Evolutionary conservation across 345 rosid genomes (phyloP), one percentile per base, ranked within the genome.

Genomic region (Draba incana): DNA sequence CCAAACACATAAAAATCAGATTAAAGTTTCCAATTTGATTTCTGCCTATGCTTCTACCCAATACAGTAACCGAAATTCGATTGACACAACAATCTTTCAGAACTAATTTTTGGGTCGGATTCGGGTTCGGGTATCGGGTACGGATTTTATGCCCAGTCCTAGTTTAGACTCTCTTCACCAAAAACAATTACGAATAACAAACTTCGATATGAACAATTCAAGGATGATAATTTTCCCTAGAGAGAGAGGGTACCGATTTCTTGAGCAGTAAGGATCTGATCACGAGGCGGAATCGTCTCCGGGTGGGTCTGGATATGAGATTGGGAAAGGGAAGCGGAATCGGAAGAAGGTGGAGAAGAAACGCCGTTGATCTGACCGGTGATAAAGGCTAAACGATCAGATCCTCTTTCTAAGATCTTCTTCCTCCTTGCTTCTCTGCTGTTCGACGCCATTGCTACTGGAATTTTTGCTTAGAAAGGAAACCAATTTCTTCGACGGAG

Each of bases 301-400:
- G 25, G 75, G 4, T 75, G 6, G 11, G 46, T 2, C 20, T 63
- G 56, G 20, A 49, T 41, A 24, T 16, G 56, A 51, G 79, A 60
- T 3, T 71, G 72, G 16, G 72, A 43, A 43, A 60, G 68, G 54
- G 83, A 64, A 6, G 76, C 4, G 15, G 54, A 11, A 20, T 62
- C 64, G 6, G 80, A 72, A 76, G 88, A 37, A n/a, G 84, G 85
- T 6, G 80, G 70, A 77, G 87, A 25, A 27, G 85, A 84, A 25
- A 74, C 74, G 56, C 64, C 69, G 25, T 77, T 76, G 82, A 82
- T 14, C 59, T 78, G 86, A 74, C 89, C 93, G 28, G 90, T 74
- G 72, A 88, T 85, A 68, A 85, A 75, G 66, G 98, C 96, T 48
- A 92, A 81, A 54, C 98, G 97, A 78, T 92, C 96, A 27, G 88